Conservation (phyloP, 805 yeast genomes). For the Suhomyces faveliae region DNA sequence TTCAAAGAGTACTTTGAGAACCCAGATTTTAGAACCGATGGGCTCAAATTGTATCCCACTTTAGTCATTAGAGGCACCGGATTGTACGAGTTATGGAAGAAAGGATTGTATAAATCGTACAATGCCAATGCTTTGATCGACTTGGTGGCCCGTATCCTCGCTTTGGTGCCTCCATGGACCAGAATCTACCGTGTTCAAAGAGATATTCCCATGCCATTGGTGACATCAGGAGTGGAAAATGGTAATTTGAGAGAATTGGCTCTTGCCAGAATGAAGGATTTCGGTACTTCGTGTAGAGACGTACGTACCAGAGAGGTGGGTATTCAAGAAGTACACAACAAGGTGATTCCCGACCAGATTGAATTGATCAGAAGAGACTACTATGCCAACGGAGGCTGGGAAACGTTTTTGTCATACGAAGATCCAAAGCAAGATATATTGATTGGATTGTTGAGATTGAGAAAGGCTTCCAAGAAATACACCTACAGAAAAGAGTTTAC, state of each 20-base stretch:
- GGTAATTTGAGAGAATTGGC: constrained; percentile 96
- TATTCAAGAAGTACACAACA: constrained; percentile 96
- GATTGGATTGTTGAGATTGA: constrained; percentile 82
- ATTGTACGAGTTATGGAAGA: constrained; percentile 94
- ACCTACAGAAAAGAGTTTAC: constrained; percentile 89
- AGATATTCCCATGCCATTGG: constrained; percentile 99
- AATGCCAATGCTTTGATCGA: constrained; percentile 93
- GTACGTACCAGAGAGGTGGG: constrained; percentile 98
- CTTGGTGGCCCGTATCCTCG: constrained; percentile 91
- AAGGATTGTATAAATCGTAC: constrained; percentile 90
- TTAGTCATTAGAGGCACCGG: constrained; percentile 97
- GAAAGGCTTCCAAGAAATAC: constrained; percentile 85
- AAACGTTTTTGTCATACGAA: constrained; percentile 91
- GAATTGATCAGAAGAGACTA: constrained; percentile 94
- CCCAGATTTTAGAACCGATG: constrained; percentile 96
- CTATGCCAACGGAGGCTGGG: constrained; percentile 98
- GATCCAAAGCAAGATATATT: constrained; percentile 96
- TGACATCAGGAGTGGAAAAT: constrained; percentile 95
- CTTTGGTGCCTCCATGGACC: constrained; percentile 98
- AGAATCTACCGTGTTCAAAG: constrained; percentile 97
- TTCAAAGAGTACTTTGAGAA: constrained; percentile 95
- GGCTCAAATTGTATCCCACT: constrained; percentile 92
- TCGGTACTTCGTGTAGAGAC: constrained; percentile 93
- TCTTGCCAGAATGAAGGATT: constrained; percentile 95
- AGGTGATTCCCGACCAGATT: constrained; percentile 94